These are phyloP conservation scores for Trypanosoma conorhini DNA, from an alignment of 208 protist species.

Conservation along the genomic window DNA sequence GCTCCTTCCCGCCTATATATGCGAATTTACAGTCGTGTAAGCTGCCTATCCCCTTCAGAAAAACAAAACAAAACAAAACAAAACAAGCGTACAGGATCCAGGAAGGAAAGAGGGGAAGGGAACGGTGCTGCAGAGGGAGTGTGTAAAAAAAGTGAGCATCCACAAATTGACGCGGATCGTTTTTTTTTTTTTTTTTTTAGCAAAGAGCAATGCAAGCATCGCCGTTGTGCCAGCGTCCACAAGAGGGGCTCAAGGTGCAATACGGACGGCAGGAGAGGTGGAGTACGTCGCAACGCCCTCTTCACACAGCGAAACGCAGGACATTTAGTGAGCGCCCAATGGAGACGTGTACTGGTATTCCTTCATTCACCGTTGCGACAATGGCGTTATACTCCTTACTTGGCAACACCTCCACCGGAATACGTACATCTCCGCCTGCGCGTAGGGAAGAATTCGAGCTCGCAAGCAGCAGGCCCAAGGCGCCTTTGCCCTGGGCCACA, in stretches of 20 bases:
- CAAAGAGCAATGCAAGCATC: not conserved
- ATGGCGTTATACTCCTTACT: conserved; percentile 9
- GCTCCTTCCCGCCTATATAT: not conserved
- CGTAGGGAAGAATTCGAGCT: no score
- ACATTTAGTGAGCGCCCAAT: conserved; percentile 19
- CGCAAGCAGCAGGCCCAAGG: conserved; percentile 21
- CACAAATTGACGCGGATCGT: not conserved
- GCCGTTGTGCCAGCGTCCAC: not conserved
- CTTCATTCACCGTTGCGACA: not conserved
- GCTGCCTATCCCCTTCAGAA: not conserved
- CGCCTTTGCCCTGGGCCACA: conserved; percentile 15
- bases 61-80: not conserved
- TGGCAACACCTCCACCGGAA: conserved; percentile 25
- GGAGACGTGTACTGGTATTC: conserved; percentile 19
- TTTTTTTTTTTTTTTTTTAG: no score
- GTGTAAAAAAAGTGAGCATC: not conserved
- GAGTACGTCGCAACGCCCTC: not conserved
- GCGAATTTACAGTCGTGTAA: not conserved
- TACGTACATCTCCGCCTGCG: conserved; percentile 14
- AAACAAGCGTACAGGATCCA: not conserved
- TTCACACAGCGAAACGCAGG: conserved; percentile 2
- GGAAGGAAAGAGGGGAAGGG: not conserved
- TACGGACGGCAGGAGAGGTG: not conserved
- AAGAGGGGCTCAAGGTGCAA: not conserved
- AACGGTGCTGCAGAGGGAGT: not conserved